These are phyloP conservation scores for Metroxylon sagu DNA, from an alignment of 176 grass and related monocot species.

Conservation along the genomic window DNA sequence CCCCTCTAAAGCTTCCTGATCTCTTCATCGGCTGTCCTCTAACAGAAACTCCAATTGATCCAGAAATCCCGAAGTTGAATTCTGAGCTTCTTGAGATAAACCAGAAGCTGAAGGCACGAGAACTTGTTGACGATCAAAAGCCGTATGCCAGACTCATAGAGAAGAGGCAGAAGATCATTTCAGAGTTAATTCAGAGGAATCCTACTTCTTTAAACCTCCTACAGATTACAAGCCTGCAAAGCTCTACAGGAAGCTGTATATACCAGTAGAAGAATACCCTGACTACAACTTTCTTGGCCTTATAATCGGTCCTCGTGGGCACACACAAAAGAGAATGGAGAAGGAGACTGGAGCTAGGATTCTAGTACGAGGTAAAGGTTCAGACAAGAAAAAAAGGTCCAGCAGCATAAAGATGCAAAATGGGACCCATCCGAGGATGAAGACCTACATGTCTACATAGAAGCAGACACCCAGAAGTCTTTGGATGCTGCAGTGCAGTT, in stretches of 20 bases:
- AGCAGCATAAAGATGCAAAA: neutral
- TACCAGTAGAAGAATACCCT: conserved; percentile 18
- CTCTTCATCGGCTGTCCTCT: conserved; percentile 1
- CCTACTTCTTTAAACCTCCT: conserved; percentile 7
- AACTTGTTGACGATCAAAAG: neutral
- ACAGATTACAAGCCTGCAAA: neutral
- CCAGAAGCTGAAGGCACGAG: too few species aligned
- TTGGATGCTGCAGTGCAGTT: conserved; percentile 16
- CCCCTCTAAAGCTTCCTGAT: conserved; percentile 11
- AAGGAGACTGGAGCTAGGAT: conserved; percentile 19
- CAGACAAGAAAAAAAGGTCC: neutral
- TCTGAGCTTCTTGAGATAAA: conserved; percentile 7
- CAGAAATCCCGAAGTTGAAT: conserved; percentile 6
- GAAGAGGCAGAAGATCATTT: conserved; percentile 9
- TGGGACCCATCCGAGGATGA: neutral
- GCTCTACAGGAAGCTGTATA: conserved; percentile 14
- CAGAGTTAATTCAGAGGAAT: conserved; percentile 15
- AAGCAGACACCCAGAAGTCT: conserved; percentile 11
- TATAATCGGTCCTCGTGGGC: conserved; percentile 15
- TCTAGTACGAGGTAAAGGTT: conserved; percentile 15
- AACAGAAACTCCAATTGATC: neutral
- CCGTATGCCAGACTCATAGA: neutral
- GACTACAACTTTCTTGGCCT: conserved; percentile 23
- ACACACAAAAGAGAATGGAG: conserved; percentile 22
- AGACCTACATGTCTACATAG: conserved; percentile 13